Evolutionary conservation across 306 rosid species (phyloP).

Genomic region (Vicia faba): DNA sequence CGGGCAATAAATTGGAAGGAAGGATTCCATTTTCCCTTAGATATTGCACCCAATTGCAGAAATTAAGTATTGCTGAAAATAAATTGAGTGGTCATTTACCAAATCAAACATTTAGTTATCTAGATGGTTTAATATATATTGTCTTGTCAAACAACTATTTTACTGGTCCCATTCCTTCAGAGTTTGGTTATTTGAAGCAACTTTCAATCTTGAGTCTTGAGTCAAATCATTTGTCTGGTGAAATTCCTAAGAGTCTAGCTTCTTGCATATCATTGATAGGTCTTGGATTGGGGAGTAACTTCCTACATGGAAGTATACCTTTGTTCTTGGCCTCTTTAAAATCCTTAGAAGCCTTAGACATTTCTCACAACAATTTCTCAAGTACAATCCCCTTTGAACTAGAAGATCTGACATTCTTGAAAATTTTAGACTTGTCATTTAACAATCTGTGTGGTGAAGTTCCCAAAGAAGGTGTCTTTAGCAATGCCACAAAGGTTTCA

Average conservation of each 20-base stretch:
- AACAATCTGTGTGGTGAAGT: slow-evolving; percentile 47
- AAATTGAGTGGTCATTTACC: too few relatives aligned
- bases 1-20: too few relatives aligned
- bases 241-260: slow-evolving; percentile 31
- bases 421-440: slow-evolving; percentile 38
- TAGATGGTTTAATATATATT: too few relatives aligned
- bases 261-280: slow-evolving; percentile 5
- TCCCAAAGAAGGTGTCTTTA: slow-evolving; percentile 42
- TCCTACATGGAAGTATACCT: neutral
- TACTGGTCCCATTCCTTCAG: slow-evolving; percentile 26
- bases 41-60: too few relatives aligned
- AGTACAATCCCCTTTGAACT: slow-evolving; percentile 33
- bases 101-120: too few relatives aligned
- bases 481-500: slow-evolving; percentile 20
- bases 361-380: slow-evolving; percentile 43
- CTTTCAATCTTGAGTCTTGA: neutral
- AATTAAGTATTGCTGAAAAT: too few relatives aligned
- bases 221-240: slow-evolving; percentile 28
- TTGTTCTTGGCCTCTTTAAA: neutral
- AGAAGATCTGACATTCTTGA: slow-evolving; percentile 16
- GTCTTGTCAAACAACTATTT: too few relatives aligned
- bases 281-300: neutral
- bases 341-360: neutral
- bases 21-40: too few relatives aligned
- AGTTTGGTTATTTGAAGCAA: slow-evolving; percentile 30